Percentiles rank a stretch among this genome's conserved stretches.
Conservation (phyloP, 331 rosid genomes). For the Cydonia oblonga region DNA sequence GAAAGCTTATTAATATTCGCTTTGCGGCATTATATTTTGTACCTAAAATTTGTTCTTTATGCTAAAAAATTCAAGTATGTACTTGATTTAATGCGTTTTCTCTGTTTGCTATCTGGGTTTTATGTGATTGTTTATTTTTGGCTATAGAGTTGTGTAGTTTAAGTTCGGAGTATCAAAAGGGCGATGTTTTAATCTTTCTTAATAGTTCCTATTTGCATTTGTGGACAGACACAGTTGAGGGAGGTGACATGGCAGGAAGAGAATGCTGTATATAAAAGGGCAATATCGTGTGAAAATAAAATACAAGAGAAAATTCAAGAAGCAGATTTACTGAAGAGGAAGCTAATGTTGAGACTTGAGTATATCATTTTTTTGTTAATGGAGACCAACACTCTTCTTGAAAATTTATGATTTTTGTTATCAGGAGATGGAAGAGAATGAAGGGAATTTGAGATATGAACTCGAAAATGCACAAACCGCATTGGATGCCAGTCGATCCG, state of each 20-base stretch:
- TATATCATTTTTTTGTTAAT: not conserved
- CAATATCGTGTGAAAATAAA: slow-evolving; percentile 53
- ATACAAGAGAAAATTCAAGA: slow-evolving; percentile 61
- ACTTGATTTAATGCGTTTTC: too few relatives aligned
- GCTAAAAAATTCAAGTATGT: too few relatives aligned
- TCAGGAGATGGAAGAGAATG: slow-evolving; percentile 68
- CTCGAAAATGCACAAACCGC: too few relatives aligned
- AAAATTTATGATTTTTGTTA: not conserved
- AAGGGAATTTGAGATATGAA: slow-evolving; percentile 42
- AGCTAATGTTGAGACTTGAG: slow-evolving; percentile 42
- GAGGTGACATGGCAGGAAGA: too few relatives aligned
- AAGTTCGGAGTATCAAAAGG: not conserved
- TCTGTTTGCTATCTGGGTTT: too few relatives aligned
- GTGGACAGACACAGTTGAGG: slow-evolving; percentile 66
- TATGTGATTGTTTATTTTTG: not conserved
- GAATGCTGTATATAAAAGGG: too few relatives aligned
- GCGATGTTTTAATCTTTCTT: not conserved
- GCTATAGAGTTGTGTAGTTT: not conserved
- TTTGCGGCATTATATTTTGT: too few relatives aligned
- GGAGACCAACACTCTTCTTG: not conserved
- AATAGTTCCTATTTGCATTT: not conserved
- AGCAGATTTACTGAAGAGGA: slow-evolving; percentile 37
- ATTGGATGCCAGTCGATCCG: too few relatives aligned
- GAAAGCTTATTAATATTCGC: too few relatives aligned
- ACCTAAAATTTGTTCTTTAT: too few relatives aligned